A percentile compares a stretch with the other conserved stretches of the same genome.
Evolutionary conservation across 139 green algal species (phyloP).

Genomic region (Ettlia oleoabundans): DNA sequence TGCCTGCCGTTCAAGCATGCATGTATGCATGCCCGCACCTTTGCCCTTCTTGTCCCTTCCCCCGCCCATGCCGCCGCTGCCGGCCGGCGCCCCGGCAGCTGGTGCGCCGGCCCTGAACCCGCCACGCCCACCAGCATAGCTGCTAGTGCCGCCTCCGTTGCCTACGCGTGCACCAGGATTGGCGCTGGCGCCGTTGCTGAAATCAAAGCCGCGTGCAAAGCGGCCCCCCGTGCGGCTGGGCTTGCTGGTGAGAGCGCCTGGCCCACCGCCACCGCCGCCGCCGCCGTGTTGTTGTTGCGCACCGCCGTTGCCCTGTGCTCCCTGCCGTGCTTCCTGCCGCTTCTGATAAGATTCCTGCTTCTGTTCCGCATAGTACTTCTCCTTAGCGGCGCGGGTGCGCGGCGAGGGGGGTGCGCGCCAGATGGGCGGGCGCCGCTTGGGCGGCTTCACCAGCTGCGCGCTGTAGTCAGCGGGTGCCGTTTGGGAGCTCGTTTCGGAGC

Average conservation of each 20-base stretch:
- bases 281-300: too few relatives aligned
- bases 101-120: too few relatives aligned
- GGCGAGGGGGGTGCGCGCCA: slow-evolving; percentile 27
- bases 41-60: neutral
- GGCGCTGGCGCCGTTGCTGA: too few relatives aligned
- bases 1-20: neutral
- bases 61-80: neutral
- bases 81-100: neutral
- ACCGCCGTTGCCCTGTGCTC: too few relatives aligned
- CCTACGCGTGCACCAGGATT: too few relatives aligned
- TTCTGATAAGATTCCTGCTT: neutral
- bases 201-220: too few relatives aligned
- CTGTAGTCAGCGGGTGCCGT: neutral
- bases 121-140: too few relatives aligned
- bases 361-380: slow-evolving; percentile 29
- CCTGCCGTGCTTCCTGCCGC: neutral
- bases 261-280: neutral
- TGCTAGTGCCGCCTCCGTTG: too few relatives aligned
- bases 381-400: slow-evolving; percentile 24
- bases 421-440: slow-evolving; percentile 14
- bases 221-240: neutral
- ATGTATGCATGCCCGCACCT: neutral
- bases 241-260: neutral
- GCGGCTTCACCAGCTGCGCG: slow-evolving; percentile 5
- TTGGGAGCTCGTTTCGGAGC: neutral